A percentile compares a stretch with the other conserved stretches of the same genome.
These are phyloP conservation scores for Leishmania turanica DNA, from an alignment of 208 protist genomes.

Conservation along the genomic window DNA sequence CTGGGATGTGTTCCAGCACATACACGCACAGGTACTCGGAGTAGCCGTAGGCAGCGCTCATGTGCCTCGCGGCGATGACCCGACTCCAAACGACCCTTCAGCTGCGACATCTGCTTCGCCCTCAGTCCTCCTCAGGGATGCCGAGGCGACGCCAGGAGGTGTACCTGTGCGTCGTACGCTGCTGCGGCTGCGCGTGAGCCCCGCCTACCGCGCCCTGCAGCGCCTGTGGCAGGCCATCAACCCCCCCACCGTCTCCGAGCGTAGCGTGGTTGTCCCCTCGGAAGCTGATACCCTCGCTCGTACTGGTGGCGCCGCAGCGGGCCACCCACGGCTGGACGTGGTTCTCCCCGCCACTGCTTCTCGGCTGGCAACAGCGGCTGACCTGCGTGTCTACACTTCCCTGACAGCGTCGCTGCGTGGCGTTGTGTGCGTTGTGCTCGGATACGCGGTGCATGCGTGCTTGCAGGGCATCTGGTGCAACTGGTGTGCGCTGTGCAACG, in stretches of 20 bases:
- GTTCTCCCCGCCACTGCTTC: slow-evolving; percentile 3
- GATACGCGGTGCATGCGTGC: slow-evolving; percentile 20
- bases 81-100: neutral
- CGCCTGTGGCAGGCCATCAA: slow-evolving; percentile 20
- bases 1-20: slow-evolving; percentile 15
- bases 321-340: slow-evolving; percentile 17
- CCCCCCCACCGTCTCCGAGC: neutral
- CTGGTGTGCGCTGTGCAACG: neutral
- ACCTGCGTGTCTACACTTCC: slow-evolving; percentile 15
- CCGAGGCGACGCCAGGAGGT: neutral
- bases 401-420: slow-evolving; percentile 21
- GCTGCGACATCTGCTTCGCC: neutral
- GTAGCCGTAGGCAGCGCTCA: neutral
- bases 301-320: neutral
- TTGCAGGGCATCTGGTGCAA: neutral
- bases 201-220: slow-evolving; percentile 23
- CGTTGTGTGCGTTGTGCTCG: slow-evolving; percentile 15
- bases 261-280: neutral
- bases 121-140: neutral
- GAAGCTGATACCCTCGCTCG: neutral
- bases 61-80: neutral
- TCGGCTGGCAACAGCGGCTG: neutral
- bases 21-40: neutral
- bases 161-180: slow-evolving; percentile 11
- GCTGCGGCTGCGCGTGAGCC: slow-evolving; percentile 11